phyloP scores from a whole-genome alignment of 1,284 basidiomycete genomes.

The Boletus semigastroideus region DNA sequence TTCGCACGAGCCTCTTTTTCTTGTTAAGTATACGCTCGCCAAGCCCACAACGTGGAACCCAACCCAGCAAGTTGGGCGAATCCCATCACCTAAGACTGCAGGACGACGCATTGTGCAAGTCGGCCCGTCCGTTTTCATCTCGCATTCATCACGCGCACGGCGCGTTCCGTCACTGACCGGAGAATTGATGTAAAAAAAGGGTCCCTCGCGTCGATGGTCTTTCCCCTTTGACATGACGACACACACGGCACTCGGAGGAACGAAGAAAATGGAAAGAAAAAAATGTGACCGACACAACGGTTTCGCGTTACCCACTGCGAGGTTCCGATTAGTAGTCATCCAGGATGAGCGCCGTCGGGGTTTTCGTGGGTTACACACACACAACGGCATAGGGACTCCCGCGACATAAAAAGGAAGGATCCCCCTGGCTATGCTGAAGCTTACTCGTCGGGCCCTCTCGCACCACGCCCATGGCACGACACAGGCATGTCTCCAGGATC shows the following conservation, averaged over 20 bases:
- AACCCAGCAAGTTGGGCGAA: constrained; percentile 12
- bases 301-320: background rate
- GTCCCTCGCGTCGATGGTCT: too few species aligned
- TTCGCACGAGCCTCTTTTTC: too few species aligned
- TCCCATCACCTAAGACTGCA: constrained; percentile 20
- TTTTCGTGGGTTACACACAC: constrained; percentile 12
- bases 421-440: constrained; percentile 7
- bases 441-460: constrained; percentile 7
- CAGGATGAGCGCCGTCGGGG: constrained; percentile 20
- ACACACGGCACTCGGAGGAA: background rate
- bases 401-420: constrained; percentile 22
- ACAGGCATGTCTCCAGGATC: constrained; percentile 9
- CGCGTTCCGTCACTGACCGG: constrained; percentile 23
- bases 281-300: background rate
- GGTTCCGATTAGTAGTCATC: constrained; percentile 7
- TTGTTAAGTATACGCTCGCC: too few species aligned
- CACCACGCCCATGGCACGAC: constrained; percentile 24
- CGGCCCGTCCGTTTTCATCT: constrained; percentile 17
- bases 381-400: constrained; percentile 6
- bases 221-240: constrained; percentile 8
- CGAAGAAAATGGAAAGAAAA: background rate
- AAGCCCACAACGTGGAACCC: background rate
- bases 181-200: background rate
- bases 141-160: constrained; percentile 10
- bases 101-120: constrained; percentile 20